Evolutionary conservation across 805 yeast genomes (phyloP).

Genomic region (Myxozyma lipomycoides): DNA sequence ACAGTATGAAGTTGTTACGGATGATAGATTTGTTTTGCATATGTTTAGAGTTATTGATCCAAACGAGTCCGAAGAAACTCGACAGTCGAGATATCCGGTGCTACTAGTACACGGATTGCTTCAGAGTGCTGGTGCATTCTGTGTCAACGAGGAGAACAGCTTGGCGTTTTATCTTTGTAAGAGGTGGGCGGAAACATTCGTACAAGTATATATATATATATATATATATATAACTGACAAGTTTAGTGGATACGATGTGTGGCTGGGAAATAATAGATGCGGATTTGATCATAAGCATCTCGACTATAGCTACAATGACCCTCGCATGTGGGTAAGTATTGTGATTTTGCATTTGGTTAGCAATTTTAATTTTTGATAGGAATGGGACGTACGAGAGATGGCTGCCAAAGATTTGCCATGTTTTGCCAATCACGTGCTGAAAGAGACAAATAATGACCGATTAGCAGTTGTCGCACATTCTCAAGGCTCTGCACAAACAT

Average conservation of each 20-base stretch:
- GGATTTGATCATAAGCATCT: constrained; percentile 73
- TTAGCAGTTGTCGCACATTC: constrained; percentile 72
- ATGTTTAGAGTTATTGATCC: constrained; percentile 62
- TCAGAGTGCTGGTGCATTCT: constrained; percentile 80
- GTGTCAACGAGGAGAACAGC: constrained; percentile 78
- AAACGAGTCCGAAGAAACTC: constrained; percentile 32
- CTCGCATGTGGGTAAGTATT: constrained; percentile 58
- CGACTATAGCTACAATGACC: constrained; percentile 42
- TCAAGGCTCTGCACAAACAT: constrained; percentile 88
- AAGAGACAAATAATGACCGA: constrained; percentile 36
- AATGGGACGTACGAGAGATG: constrained; percentile 88
- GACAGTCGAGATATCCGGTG: constrained; percentile 53
- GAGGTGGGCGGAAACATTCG: constrained; percentile 13
- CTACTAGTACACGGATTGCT: constrained; percentile 80
- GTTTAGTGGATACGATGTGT: constrained; percentile 68
- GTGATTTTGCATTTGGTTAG: neutral
- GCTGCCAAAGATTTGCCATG: constrained; percentile 74
- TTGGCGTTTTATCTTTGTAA: constrained; percentile 56
- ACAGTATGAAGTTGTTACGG: constrained; percentile 59
- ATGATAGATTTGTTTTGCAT: constrained; percentile 73
- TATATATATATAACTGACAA: neutral
- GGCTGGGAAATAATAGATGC: constrained; percentile 89
- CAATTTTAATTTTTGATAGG: constrained; percentile 29
- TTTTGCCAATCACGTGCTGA: constrained; percentile 58
- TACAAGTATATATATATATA: no score